Base-by-base conservation (phyloP, 208 protist genomes). In the Wallacemonas sp. region DNA sequence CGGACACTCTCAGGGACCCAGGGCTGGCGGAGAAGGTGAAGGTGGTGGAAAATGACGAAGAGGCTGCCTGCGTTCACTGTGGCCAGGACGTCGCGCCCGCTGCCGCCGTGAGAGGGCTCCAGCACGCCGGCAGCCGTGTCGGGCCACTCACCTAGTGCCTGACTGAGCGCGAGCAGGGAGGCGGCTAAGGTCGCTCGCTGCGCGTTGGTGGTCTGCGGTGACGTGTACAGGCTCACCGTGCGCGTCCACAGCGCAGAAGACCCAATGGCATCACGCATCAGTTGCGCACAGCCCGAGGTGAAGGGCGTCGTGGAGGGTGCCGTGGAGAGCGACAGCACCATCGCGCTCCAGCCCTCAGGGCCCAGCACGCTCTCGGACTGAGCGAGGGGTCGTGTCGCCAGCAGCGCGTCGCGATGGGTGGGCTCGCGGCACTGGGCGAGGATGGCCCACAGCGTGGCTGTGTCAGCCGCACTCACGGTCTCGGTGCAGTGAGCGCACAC, bases 181-280 rank as follows among this genome's bases (percentile, higher is more conserved):
- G 29, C 34, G 1, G 63, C 46, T 6, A 65, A 63, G 13, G 53
- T 30, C 21, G 64, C 61, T 12, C 57, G 52, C 21, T 78, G 63
- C 8, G 62, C 53, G 53, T 57, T 68, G 17, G 50, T 17, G 44
- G 55, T 53, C 26, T 34, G 22, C 15, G 44, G 37, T 15, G 24
- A 29, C 29, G 9, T 21, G 5, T n/a, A 19, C 4, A 57, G 9
- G 30, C 30, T 15, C 5, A 37, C 13, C 24, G 50, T 38, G 30
- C 30, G 50, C 21, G 3, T 6, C 50, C 50, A 57, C 50, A 57
- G 32, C 50, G 9, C 17, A 4, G 33, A 3, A 9, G 62, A 65
- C 0, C 78, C 75, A 1, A 87, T 36, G 13, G 85, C 58, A 24
- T 85, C 79, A 12, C 52, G 58, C 45, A 87, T 50, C 24, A 91